phyloP scores from a whole-genome alignment of 2,329 filamentous ascomycete species.

The Ophiostoma triangulosporum region DNA sequence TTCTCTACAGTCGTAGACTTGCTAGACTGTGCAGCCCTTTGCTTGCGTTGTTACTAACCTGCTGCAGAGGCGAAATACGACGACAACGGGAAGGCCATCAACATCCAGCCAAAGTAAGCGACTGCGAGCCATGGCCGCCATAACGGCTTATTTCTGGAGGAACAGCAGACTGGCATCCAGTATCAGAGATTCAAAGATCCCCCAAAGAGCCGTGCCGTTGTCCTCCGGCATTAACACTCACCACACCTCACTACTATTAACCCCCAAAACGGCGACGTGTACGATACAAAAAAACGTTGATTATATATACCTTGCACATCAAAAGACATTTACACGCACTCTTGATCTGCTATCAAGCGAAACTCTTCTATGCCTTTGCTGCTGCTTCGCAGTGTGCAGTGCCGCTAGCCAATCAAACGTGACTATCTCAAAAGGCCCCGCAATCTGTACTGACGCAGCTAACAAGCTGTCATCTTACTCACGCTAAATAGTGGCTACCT shows the following conservation, averaged over 20 bases:
- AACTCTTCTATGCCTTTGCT: neutral
- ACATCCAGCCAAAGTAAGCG: constrained; percentile 13
- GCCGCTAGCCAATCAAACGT: neutral
- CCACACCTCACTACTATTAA: neutral
- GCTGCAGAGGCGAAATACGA: constrained; percentile 66
- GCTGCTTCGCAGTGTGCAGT: neutral
- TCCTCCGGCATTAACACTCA: neutral
- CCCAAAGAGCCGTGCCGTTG: neutral
- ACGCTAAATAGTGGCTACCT: neutral
- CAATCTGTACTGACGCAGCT: neutral
- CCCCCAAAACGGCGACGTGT: neutral
- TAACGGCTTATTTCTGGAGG: too few species aligned
- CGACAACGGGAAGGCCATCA: constrained; percentile 56
- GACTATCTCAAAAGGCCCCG: neutral
- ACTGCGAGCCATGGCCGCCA: too few species aligned
- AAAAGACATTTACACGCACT: neutral
- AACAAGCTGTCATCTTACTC: neutral
- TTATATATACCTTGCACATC: neutral
- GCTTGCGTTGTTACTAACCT: neutral
- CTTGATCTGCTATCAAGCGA: neutral
- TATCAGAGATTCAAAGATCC: neutral
- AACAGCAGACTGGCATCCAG: too few species aligned
- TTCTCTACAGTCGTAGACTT: neutral
- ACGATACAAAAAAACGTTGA: neutral
- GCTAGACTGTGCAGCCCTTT: neutral